Evolutionary conservation across 1,284 basidiomycete species (phyloP).

Genomic region (Ceraceosorus guamensis): DNA sequence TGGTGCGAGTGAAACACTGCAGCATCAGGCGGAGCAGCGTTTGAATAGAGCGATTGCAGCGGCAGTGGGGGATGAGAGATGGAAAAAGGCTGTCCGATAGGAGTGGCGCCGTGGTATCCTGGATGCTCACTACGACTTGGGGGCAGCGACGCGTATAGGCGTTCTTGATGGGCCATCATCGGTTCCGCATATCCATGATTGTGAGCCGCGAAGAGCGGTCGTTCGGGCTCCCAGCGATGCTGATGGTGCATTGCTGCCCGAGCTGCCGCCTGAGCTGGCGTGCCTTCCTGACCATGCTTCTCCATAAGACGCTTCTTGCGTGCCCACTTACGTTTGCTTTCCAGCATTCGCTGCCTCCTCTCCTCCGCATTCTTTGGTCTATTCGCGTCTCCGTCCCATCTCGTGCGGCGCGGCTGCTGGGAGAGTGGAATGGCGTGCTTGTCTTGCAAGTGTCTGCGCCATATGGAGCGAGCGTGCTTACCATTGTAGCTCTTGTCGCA

Average conservation of each 20-base stretch:
- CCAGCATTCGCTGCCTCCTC: slow-evolving; percentile 52
- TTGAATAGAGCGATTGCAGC: too few relatives aligned
- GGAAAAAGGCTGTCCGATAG: too few relatives aligned
- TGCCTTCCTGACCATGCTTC: slow-evolving; percentile 24
- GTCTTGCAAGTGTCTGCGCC: slow-evolving; percentile 55
- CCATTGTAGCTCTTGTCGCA: slow-evolving; percentile 54
- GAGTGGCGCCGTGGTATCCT: too few relatives aligned
- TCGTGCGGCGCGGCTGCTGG: slow-evolving; percentile 53
- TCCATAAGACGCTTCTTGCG: slow-evolving; percentile 51
- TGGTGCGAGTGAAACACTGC: too few relatives aligned
- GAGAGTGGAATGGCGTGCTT: slow-evolving; percentile 55
- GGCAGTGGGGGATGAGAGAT: too few relatives aligned
- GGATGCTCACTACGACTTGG: too few relatives aligned
- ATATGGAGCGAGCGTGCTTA: slow-evolving; percentile 56
- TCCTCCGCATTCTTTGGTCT: slow-evolving; percentile 54
- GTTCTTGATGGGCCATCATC: too few relatives aligned
- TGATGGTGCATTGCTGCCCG: neutral
- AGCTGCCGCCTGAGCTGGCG: neutral
- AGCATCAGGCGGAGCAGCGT: too few relatives aligned
- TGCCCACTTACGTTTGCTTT: slow-evolving; percentile 55
- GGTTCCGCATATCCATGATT: too few relatives aligned
- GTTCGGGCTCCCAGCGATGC: slow-evolving; percentile 7
- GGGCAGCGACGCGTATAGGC: too few relatives aligned
- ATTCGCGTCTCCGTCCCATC: slow-evolving; percentile 56
- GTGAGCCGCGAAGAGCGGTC: too few relatives aligned